Base-by-base conservation (phyloP, 108 stramenopile genomes). In the Fragilaria crotonensis region DNA sequence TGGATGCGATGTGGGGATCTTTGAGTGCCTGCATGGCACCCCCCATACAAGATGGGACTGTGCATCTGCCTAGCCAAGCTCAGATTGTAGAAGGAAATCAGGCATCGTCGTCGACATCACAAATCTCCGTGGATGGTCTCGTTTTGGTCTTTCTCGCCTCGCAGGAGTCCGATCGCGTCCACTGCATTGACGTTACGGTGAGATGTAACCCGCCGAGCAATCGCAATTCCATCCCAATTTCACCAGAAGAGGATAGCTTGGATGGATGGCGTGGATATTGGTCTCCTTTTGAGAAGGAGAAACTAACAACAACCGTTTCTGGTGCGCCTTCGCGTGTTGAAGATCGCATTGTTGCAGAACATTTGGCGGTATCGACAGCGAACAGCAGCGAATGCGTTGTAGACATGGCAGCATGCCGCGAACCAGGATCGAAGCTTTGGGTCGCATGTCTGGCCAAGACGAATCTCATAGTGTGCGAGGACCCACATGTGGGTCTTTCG, bases 211-310 rank as follows among this genome's bases (percentile, higher is more conserved):
- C 90, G 0, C 32, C 65, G 9, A 48, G 52, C 30, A 36, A 18
- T 21, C 21, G n/a, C 20, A 11, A 21, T 14, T 7, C 11, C 7
- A 11, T 14, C 7, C 14, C 36, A 11, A 41, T 41, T 41, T 7
- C 36, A 11, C 14, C 36, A 11, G 62, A 73, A 54, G 33, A 71
- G 29, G 81, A 89, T 67, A 84, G 83, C 31, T 59, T 89, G 61
- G 90, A 92, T 72, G 90, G 90, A 21, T 92, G 90, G 90, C 67
- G 90, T 36, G 90, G 90, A 21, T 84, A 89, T 44, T 78, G 83
- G 57, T 62, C 73, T 53, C 90, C 90, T 4, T 80, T 92, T 59
- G 0, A 22, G 11, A n/a, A n/a, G n/a, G n/a, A n/a, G n/a, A n/a
- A n/a, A n/a, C 62, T 22, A 29, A 45, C 26, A 44, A 44, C 53